Conservation (phyloP, 805 yeast genomes). For the Yarrowia sp. region DNA sequence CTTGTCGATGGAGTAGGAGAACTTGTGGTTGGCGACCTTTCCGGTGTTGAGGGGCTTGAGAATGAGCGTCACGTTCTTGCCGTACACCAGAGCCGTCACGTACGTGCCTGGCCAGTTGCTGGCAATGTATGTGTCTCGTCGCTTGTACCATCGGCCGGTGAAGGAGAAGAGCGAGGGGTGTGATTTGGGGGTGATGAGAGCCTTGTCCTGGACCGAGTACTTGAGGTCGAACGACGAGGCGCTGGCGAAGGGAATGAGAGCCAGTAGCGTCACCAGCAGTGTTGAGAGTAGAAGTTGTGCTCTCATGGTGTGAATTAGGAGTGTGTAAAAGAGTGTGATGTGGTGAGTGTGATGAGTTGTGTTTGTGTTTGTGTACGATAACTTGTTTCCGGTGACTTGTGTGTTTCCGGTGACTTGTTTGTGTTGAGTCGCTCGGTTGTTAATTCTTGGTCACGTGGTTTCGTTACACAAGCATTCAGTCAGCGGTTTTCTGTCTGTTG, state of each 20-base stretch:
- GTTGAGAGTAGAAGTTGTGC: neutral
- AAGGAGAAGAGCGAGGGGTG: conserved; percentile 39
- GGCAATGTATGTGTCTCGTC: conserved; percentile 37
- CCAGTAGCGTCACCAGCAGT: neutral
- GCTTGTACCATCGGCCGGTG: conserved; percentile 39
- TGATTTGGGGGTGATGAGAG: conserved; percentile 38
- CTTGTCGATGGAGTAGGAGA: conserved; percentile 15
- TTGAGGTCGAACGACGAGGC: conserved; percentile 17
- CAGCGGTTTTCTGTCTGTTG: too few relatives aligned
- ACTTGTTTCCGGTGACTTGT: neutral
- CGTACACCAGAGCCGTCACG: conserved; percentile 28
- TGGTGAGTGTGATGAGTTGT: too few relatives aligned
- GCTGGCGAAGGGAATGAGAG: neutral
- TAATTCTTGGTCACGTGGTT: too few relatives aligned
- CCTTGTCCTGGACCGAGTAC: conserved; percentile 7
- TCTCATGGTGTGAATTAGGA: conserved; percentile 6
- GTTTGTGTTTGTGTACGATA: neutral
- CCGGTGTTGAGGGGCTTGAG: conserved; percentile 31
- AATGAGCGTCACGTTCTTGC: conserved; percentile 23
- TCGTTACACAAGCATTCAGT: too few relatives aligned
- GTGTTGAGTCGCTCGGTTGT: too few relatives aligned
- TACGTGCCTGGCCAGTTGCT: conserved; percentile 40
- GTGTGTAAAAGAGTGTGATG: neutral
- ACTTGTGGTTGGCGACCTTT: conserved; percentile 19
- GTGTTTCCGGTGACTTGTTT: neutral